phyloP scores from a whole-genome alignment of 208 protist genomes.

The Lotmaria passim region DNA sequence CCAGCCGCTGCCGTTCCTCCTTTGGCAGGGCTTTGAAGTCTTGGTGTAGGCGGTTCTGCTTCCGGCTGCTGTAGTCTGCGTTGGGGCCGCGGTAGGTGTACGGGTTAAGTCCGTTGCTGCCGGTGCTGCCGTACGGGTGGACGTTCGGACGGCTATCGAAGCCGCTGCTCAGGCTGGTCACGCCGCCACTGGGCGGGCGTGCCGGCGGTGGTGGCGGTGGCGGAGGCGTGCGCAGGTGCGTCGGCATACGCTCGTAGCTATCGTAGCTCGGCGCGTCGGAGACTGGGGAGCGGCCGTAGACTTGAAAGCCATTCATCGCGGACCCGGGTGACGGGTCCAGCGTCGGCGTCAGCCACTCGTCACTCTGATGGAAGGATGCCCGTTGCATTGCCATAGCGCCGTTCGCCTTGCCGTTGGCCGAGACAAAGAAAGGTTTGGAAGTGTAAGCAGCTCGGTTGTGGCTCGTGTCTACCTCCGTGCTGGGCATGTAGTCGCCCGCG shows the following conservation, averaged over 20 bases:
- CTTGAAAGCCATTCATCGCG: neutral
- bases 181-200: too few species aligned
- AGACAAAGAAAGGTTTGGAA: conserved; percentile 11
- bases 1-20: conserved; percentile 49
- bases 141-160: conserved; percentile 7
- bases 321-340: neutral
- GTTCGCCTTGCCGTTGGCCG: neutral
- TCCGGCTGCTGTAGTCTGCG: conserved; percentile 28
- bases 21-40: conserved; percentile 76
- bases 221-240: conserved; percentile 10
- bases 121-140: neutral
- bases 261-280: conserved; percentile 23
- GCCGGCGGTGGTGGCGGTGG: conserved; percentile 14
- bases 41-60: conserved; percentile 50
- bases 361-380: conserved; percentile 4
- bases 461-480: neutral
- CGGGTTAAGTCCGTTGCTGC: conserved; percentile 12
- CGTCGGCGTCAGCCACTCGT: conserved; percentile 14
- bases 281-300: conserved; percentile 4
- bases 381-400: neutral
- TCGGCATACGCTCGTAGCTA: neutral
- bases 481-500: conserved; percentile 28
- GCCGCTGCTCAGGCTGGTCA: neutral
- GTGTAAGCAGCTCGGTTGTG: conserved; percentile 6
- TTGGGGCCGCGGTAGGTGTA: conserved; percentile 48